Evolutionary conservation across 495 filamentous ascomycete genomes (phyloP).

Genomic region (Hypoxylon lienhwacheense): DNA sequence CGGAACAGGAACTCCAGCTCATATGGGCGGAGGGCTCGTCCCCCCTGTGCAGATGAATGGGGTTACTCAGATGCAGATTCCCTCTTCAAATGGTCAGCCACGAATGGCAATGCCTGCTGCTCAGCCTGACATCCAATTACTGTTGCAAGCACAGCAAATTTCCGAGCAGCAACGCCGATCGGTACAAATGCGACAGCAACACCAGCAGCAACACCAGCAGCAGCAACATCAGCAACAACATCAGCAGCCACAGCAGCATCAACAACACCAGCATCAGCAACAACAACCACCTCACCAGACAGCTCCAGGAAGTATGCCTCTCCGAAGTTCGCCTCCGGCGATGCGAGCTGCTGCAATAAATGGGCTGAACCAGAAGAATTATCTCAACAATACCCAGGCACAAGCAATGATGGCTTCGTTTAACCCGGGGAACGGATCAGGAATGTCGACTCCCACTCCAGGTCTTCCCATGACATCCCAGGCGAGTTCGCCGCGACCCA

Average conservation of each 20-base stretch:
- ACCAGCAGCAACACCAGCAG: slow-evolving; percentile 48
- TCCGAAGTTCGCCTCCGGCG: slow-evolving; percentile 44
- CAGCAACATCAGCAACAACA: slow-evolving; percentile 46
- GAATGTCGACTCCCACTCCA: slow-evolving; percentile 43
- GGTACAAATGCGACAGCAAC: slow-evolving; percentile 52
- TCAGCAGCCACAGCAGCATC: slow-evolving; percentile 42
- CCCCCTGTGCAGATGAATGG: slow-evolving; percentile 65
- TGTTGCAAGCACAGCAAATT: slow-evolving; percentile 61
- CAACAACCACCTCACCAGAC: slow-evolving; percentile 44
- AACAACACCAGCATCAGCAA: slow-evolving; percentile 42
- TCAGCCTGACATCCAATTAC: slow-evolving; percentile 60
- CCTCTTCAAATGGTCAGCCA: slow-evolving; percentile 59
- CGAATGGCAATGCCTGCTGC: slow-evolving; percentile 65
- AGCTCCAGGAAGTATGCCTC: slow-evolving; percentile 38
- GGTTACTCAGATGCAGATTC: slow-evolving; percentile 73
- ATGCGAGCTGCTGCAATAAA: slow-evolving; percentile 53
- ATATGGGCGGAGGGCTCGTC: slow-evolving; percentile 52
- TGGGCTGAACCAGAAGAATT: slow-evolving; percentile 54
- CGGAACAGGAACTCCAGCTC: slow-evolving; percentile 44
- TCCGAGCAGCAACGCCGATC: slow-evolving; percentile 64
- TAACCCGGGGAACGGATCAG: slow-evolving; percentile 41
- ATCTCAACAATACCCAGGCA: slow-evolving; percentile 48
- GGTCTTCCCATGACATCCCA: slow-evolving; percentile 43
- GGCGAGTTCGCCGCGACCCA: slow-evolving; percentile 44
- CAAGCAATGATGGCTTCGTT: slow-evolving; percentile 49